These are phyloP conservation scores for Penicillium ucsense DNA, from an alignment of 495 filamentous ascomycete species.

Conservation along the genomic window DNA sequence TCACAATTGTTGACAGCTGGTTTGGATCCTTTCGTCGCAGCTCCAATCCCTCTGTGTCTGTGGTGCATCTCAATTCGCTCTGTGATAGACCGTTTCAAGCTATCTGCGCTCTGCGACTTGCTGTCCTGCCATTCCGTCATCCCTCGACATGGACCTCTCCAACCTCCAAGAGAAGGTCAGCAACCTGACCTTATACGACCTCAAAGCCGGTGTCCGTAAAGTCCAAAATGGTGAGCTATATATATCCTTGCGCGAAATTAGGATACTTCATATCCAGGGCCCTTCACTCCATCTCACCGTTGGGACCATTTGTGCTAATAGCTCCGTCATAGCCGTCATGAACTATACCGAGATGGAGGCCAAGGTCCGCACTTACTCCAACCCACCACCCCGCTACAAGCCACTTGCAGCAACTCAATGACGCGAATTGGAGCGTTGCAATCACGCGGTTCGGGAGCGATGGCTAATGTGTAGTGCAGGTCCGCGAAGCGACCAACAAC, in stretches of 20 bases:
- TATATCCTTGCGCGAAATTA: background rate
- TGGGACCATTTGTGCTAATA: conserved; percentile 8
- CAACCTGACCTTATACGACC: conserved; percentile 91
- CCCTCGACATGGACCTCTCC: conserved; percentile 67
- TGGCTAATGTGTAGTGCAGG: conserved; percentile 37
- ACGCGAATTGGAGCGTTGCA: no score
- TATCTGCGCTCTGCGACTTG: no score
- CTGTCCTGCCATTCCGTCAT: background rate
- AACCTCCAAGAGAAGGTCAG: conserved; percentile 80
- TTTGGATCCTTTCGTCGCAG: conserved; percentile 8
- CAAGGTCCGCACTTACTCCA: conserved; percentile 53
- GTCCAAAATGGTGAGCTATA: conserved; percentile 83
- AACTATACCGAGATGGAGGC: conserved; percentile 99
- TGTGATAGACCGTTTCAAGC: no score
- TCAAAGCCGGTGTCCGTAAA: conserved; percentile 95
- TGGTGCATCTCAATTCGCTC: no score
- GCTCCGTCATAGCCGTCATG: conserved; percentile 68
- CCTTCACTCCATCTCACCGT: conserved; percentile 5
- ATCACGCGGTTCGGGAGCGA: background rate
- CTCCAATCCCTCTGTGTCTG: conserved; percentile 1
- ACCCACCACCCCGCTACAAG: conserved; percentile 3
- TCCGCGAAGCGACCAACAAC: conserved; percentile 95
- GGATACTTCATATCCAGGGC: conserved; percentile 2
- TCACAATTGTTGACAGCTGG: conserved; percentile 10
- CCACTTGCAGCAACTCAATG: no score